These are phyloP conservation scores for Botrytis aclada DNA, from an alignment of 2,329 filamentous ascomycete genomes.

Conservation along the genomic window DNA sequence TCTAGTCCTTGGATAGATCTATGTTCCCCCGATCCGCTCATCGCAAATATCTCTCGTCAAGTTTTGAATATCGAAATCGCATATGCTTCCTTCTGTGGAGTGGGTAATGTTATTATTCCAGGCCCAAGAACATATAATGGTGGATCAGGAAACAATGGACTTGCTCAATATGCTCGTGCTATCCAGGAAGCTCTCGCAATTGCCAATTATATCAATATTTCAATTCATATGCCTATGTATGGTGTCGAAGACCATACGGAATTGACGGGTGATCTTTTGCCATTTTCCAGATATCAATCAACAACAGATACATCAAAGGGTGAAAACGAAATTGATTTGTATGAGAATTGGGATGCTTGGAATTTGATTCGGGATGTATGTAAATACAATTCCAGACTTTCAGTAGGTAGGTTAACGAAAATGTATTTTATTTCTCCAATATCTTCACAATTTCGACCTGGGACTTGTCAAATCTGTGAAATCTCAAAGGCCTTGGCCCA, in stretches of 20 bases:
- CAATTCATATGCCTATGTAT: constrained; percentile 82
- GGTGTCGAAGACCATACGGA: constrained; percentile 57
- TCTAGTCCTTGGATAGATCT: constrained; percentile 94
- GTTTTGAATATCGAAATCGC: constrained; percentile 87
- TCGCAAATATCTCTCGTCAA: constrained; percentile 84
- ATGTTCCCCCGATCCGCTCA: constrained; percentile 74
- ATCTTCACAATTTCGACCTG: neutral
- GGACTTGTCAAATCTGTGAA: constrained; percentile 18
- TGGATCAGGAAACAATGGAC: constrained; percentile 48
- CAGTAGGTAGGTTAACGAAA: constrained; percentile 66
- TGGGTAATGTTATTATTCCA: constrained; percentile 76
- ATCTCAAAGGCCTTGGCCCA: constrained; percentile 17
- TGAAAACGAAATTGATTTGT: constrained; percentile 60
- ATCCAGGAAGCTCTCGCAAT: constrained; percentile 75
- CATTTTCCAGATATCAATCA: constrained; percentile 35
- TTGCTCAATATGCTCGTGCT: constrained; percentile 76
- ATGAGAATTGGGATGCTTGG: constrained; percentile 91
- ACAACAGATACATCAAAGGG: constrained; percentile 39
- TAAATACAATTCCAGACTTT: constrained; percentile 77
- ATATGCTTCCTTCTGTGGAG: constrained; percentile 93
- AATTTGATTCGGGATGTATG: constrained; percentile 80
- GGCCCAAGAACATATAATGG: constrained; percentile 67
- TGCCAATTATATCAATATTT: constrained; percentile 72
- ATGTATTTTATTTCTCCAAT: constrained; percentile 20
- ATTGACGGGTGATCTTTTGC: constrained; percentile 37